Conservation (phyloP, 345 rosid species). For the Citrus mangshanensis region DNA sequence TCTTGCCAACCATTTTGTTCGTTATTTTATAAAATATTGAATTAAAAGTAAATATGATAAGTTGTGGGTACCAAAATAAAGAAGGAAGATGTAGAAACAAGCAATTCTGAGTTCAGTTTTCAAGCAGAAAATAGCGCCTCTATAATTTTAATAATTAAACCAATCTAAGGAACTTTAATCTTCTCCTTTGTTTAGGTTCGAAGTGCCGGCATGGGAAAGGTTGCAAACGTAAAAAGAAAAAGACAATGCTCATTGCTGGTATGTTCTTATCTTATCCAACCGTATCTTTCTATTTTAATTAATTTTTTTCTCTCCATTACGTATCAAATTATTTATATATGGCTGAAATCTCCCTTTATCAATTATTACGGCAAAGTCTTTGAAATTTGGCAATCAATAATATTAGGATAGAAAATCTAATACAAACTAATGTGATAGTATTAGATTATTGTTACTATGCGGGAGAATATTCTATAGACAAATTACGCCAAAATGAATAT, state of each 20-base stretch:
- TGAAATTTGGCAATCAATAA: no score
- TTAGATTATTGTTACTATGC: no score
- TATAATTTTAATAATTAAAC: no score
- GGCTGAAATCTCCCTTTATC: background rate
- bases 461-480: no score
- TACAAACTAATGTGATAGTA: no score
- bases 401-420: no score
- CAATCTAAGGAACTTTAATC: background rate
- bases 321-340: no score
- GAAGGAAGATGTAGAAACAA: background rate
- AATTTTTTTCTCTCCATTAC: background rate
- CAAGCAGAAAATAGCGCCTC: background rate
- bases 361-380: background rate
- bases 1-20: background rate
- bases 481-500: no score
- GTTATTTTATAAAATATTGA: no score
- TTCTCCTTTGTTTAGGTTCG: conserved; percentile 30
- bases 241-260: conserved; percentile 43
- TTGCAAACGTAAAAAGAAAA: conserved; percentile 46
- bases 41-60: background rate
- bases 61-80: background rate
- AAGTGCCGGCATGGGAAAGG: conserved; percentile 46
- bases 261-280: background rate
- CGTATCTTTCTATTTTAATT: background rate
- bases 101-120: background rate